Base-by-base conservation (phyloP, 176 grass and related monocot species). In the Saccharum officinarum region DNA sequence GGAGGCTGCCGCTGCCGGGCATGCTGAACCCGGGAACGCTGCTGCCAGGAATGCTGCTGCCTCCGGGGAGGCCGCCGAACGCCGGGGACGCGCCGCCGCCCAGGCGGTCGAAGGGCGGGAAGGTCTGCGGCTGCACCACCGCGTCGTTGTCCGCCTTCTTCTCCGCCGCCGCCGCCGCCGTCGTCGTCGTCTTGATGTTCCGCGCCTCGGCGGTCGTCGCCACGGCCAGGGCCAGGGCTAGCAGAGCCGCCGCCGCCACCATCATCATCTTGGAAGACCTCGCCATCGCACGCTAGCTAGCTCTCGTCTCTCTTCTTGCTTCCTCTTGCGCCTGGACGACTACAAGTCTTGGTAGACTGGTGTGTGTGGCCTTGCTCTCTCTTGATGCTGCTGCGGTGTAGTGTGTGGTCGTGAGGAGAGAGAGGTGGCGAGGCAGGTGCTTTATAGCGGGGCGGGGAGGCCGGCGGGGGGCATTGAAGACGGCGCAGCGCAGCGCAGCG, bases 71-170 rank as follows among this genome's bases (percentile, higher is more conserved):
- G 28, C 88, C 86, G n/a, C 88, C 80, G 63, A 88, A 80, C 13
- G 63, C 75, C 23, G 88, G 88, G 0, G 67, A 79, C 23, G 59
- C 22, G 72, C 79, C 50, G 23, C 80, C 61, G 17, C 86, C 91
- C 8, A 91, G 20, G 79, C 88, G 79, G 75, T 92, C 91, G 75
- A 97, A 97, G 15, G 88, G 88, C 7, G 91, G 91, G 84, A 93
- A 97, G 77, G 91, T 97, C 69, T 71, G 45, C 36, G 94, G 91
- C 77, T 96, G 80, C 69, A 92, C 52, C 39, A 84, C 82, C 28
- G 86, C 76, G 75, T 87, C 81, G 69, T 41, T 76, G 15, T 50
- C 80, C 4, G 39, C 38, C 2, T 73, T 73, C 42, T 74, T 46
- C n/a, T 46, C 70, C n/a, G 41, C 2, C 70, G 37, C 22, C 22